phyloP scores from a whole-genome alignment of 225 moss, liverwort and hornwort species.

The Physcomitrium patens region DNA sequence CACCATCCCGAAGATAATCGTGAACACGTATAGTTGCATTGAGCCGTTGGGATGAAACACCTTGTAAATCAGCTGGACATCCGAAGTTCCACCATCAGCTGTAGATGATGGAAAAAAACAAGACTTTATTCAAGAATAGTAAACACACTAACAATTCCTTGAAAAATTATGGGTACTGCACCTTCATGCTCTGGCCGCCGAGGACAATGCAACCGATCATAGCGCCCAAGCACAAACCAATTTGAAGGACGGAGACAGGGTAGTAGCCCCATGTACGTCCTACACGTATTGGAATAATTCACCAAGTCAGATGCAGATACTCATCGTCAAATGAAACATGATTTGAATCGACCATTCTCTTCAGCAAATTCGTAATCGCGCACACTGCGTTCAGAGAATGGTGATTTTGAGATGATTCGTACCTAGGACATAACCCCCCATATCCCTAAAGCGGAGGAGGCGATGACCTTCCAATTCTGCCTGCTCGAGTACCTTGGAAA shows the following conservation, averaged over 20 bases:
- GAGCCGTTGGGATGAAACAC: slow-evolving; percentile 19
- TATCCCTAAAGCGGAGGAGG: slow-evolving; percentile 44
- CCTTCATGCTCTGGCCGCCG: slow-evolving; percentile 50
- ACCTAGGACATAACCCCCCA: slow-evolving; percentile 41
- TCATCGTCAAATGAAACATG: not conserved
- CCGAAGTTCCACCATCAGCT: not conserved
- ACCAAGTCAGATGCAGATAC: not conserved
- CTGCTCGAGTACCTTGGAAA: slow-evolving; percentile 41
- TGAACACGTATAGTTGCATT: slow-evolving; percentile 43
- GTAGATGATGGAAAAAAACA: not conserved
- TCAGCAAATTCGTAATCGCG: not conserved
- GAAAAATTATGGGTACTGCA: not conserved
- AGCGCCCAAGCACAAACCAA: slow-evolving; percentile 30
- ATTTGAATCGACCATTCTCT: too few relatives aligned
- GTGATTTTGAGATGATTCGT: not conserved
- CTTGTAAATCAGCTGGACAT: slow-evolving; percentile 46
- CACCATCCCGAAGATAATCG: slow-evolving; percentile 36
- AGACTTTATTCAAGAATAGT: not conserved
- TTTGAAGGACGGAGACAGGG: slow-evolving; percentile 36
- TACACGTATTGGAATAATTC: not conserved
- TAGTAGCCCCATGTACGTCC: slow-evolving; percentile 46
- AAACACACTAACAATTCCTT: not conserved
- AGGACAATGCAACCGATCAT: slow-evolving; percentile 32
- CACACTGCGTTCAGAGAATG: not conserved
- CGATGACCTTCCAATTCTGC: slow-evolving; percentile 46